Base-by-base conservation (phyloP, 768 basidiomycete species). In the Panellus pusillus region DNA sequence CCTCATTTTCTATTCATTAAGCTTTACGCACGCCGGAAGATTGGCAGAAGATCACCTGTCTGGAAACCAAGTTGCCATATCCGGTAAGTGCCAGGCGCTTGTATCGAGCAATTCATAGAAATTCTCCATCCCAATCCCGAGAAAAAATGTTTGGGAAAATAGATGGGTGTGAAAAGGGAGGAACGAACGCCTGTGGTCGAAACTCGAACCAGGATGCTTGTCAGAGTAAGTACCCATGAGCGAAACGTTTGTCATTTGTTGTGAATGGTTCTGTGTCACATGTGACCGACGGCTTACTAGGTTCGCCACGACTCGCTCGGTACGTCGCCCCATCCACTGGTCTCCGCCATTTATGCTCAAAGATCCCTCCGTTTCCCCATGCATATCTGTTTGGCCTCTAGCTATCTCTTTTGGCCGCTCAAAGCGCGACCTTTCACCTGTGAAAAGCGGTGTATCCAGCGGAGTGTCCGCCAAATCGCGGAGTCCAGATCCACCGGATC, bases 231-330 rank as follows among this genome's bases (percentile, higher is more conserved):
- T n/a, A n/a, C n/a, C n/a, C n/a, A 41, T 48, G 27, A 27, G 35
- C 44, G 36, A 9, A 12, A 40, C 11, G 8, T 35, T n/a, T 35
- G 32, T 20, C 19, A 8, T 20, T 44, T 57, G 32, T 51, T 47
- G 31, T 48, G 55, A 57, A 52, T 51, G 45, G 44, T 57, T 57
- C 50, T 44, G 37, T 49, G 46, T 52, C 51, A 52, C 55, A 32
- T 31, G 56, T 57, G 42, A 57, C 56, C 49, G 32, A 35, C 32
- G 3, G 35, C 24, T 43, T 49, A 52, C 45, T 57, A 57, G 29
- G 50, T 57, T 52, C 50, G 56, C 56, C 56, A 57, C 56, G 56
- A 57, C 51, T 44, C 56, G 48, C 38, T 29, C 39, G 47, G 56
- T 52, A 41, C 46, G 50, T 36, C 15, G 41, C 12, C 27, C 29